Percentiles rank a stretch among this genome's conserved stretches.
Conservation (phyloP, 2,329 filamentous ascomycete genomes). For the Aspergillus versicolor region DNA sequence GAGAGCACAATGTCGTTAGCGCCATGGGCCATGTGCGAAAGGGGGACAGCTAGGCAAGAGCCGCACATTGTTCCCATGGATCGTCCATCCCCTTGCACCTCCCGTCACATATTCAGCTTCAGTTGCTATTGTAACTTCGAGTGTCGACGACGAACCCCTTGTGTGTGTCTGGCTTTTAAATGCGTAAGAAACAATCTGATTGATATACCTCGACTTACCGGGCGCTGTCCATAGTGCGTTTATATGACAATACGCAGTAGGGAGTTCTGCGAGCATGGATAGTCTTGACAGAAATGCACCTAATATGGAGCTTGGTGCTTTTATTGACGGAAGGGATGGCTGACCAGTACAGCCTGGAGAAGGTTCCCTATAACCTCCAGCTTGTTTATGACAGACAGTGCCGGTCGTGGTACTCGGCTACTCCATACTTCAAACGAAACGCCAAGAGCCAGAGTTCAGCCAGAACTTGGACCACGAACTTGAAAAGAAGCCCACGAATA, state of each 20-base stretch:
- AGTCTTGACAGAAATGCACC: background rate
- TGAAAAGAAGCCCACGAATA: too few species aligned
- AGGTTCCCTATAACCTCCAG: too few species aligned
- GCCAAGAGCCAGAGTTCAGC: too few species aligned
- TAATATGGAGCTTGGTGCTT: too few species aligned
- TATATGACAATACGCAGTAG: background rate
- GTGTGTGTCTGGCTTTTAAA: background rate
- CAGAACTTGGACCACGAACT: too few species aligned
- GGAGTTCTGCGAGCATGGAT: background rate
- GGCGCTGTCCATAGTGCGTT: background rate
- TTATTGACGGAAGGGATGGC: background rate
- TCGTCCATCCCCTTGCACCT: background rate
- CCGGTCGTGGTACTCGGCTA: too few species aligned
- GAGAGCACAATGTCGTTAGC: too few species aligned
- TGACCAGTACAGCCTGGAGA: too few species aligned
- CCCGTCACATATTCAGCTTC: background rate
- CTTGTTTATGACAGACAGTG: too few species aligned
- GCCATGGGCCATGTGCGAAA: too few species aligned
- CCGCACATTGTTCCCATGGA: background rate
- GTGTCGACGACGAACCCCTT: background rate
- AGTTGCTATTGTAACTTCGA: background rate
- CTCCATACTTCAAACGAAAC: too few species aligned
- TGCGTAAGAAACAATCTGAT: background rate
- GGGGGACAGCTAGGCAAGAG: background rate
- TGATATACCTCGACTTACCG: background rate